Conservation (phyloP, 208 protist genomes). For the Acanthamoeba triangularis region DNA sequence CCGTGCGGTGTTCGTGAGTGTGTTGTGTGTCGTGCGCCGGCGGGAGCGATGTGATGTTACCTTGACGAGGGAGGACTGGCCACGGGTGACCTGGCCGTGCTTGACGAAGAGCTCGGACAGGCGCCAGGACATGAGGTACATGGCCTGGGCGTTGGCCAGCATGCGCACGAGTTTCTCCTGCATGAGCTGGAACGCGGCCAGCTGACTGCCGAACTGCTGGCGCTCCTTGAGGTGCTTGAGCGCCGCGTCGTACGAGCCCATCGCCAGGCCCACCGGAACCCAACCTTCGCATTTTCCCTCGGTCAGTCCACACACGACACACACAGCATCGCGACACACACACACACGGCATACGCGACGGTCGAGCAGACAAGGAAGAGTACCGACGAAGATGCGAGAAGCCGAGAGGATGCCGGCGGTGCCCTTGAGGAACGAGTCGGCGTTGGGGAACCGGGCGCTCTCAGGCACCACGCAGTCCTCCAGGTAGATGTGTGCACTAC, state of each 20-base stretch:
- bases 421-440: constrained; percentile 76
- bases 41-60: too few species aligned
- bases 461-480: constrained; percentile 77
- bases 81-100: constrained; percentile 41
- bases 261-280: constrained; percentile 78
- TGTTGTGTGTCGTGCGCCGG: too few species aligned
- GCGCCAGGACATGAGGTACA: constrained; percentile 75
- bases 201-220: constrained; percentile 75
- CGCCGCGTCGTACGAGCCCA: constrained; percentile 71
- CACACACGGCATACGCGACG: background rate
- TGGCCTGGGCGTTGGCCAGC: constrained; percentile 71
- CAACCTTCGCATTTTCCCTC: constrained; percentile 41
- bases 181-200: constrained; percentile 76
- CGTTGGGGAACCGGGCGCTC: constrained; percentile 45
- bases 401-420: constrained; percentile 39
- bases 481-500: constrained; percentile 79
- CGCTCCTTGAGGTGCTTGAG: constrained; percentile 76
- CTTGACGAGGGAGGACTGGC: constrained; percentile 79
- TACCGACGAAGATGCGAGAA: constrained; percentile 34
- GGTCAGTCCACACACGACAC: background rate
- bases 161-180: constrained; percentile 79
- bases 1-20: too few species aligned
- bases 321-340: background rate
- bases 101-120: constrained; percentile 75
- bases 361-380: background rate